phyloP scores from a whole-genome alignment of 805 yeast genomes.

The Candida awuae region DNA sequence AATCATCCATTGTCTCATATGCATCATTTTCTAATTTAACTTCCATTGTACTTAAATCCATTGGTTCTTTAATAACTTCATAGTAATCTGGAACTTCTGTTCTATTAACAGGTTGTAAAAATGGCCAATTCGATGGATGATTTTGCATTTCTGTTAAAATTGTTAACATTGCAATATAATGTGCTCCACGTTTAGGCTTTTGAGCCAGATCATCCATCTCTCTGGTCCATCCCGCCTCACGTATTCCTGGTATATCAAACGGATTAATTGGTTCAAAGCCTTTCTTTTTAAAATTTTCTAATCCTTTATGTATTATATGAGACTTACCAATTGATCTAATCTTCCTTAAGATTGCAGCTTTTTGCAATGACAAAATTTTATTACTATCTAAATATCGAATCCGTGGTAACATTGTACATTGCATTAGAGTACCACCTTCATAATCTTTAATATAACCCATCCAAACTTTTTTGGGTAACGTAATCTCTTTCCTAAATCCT shows the following conservation, averaged over 20 bases:
- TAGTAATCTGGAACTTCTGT: slow-evolving; percentile 96
- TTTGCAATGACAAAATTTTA: slow-evolving; percentile 77
- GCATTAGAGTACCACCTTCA: slow-evolving; percentile 98
- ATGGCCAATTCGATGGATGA: slow-evolving; percentile 98
- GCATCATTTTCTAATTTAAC: slow-evolving; percentile 84
- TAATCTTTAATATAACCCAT: slow-evolving; percentile 98
- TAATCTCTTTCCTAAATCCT: slow-evolving; percentile 92
- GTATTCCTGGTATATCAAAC: slow-evolving; percentile 76
- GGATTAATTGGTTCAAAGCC: slow-evolving; percentile 60
- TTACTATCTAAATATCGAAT: slow-evolving; percentile 84
- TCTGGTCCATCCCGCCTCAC: slow-evolving; percentile 95
- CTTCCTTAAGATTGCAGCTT: slow-evolving; percentile 83
- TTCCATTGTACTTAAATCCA: slow-evolving; percentile 97
- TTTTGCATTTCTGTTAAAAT: slow-evolving; percentile 81
- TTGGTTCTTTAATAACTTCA: slow-evolving; percentile 93
- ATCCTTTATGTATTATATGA: slow-evolving; percentile 74
- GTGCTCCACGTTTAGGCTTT: slow-evolving; percentile 89
- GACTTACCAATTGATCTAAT: slow-evolving; percentile 73
- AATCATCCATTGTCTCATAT: slow-evolving; percentile 85
- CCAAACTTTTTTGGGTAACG: slow-evolving; percentile 82
- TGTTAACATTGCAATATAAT: slow-evolving; percentile 88
- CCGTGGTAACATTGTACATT: slow-evolving; percentile 86
- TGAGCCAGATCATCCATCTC: slow-evolving; percentile 97
- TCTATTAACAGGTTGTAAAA: slow-evolving; percentile 82
- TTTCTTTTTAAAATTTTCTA: slow-evolving; percentile 54